Evolutionary conservation across 2,329 filamentous ascomycete genomes (phyloP).

Genomic region (Claviceps digitariae): DNA sequence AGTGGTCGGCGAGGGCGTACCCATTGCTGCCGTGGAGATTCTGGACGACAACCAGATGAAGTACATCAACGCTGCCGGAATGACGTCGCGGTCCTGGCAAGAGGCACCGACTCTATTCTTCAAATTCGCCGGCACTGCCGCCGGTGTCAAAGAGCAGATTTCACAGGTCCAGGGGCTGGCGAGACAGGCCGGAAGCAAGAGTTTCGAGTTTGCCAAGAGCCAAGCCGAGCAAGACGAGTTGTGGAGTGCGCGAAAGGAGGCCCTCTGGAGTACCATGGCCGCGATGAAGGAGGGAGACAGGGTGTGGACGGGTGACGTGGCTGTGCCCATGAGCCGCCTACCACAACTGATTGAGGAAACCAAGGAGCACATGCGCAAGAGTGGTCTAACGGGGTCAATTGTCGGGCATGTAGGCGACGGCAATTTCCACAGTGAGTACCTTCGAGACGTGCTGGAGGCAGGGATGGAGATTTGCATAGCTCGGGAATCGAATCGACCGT

Average conservation of each 20-base stretch:
- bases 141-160: constrained; percentile 67
- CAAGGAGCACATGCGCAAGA: constrained; percentile 28
- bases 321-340: constrained; percentile 63
- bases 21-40: constrained; percentile 84
- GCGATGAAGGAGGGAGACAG: constrained; percentile 50
- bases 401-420: constrained; percentile 66
- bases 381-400: constrained; percentile 34
- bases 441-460: background rate
- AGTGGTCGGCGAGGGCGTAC: constrained; percentile 69
- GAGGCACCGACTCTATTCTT: constrained; percentile 70
- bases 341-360: constrained; percentile 68
- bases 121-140: constrained; percentile 64
- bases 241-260: constrained; percentile 75
- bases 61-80: constrained; percentile 51
- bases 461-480: too few relatives aligned
- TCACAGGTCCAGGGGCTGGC: constrained; percentile 51
- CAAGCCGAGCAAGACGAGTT: constrained; percentile 60
- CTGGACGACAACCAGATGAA: constrained; percentile 84
- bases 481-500: background rate
- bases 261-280: constrained; percentile 67
- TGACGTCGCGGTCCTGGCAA: constrained; percentile 53
- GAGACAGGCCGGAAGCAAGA: constrained; percentile 44
- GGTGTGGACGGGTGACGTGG: constrained; percentile 79
- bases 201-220: constrained; percentile 64
- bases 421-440: constrained; percentile 53